These are phyloP conservation scores for Scedosporium aurantiacum DNA, from an alignment of 2,329 filamentous ascomycete species.

Conservation along the genomic window DNA sequence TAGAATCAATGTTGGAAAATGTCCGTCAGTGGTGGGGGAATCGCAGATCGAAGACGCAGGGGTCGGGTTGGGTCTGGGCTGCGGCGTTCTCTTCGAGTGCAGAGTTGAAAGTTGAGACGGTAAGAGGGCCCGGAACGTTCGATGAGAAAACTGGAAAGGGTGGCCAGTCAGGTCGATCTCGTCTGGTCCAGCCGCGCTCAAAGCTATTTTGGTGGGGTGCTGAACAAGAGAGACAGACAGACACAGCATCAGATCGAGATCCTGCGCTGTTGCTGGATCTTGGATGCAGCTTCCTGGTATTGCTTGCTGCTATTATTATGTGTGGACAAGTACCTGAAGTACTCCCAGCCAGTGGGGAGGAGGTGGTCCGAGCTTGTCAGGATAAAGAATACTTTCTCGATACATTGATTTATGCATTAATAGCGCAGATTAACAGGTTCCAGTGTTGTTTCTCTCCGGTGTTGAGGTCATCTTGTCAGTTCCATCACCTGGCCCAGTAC, in stretches of 20 bases:
- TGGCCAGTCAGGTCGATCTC: background rate
- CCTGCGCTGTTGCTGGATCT: background rate
- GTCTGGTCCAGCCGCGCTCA: background rate
- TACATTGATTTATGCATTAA: background rate
- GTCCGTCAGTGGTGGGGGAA: no score
- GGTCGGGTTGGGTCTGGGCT: no score
- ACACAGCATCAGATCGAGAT: background rate
- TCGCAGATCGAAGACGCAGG: no score
- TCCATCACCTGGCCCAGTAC: background rate
- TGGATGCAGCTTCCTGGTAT: background rate
- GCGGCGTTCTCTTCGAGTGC: background rate
- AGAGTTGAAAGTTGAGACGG: background rate
- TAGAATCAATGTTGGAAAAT: no score
- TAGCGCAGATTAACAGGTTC: background rate
- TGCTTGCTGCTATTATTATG: background rate
- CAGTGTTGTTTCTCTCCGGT: background rate
- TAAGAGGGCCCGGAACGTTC: background rate
- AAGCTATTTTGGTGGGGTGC: background rate
- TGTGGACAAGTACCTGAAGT: background rate
- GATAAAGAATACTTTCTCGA: background rate
- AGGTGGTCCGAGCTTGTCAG: background rate
- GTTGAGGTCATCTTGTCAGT: background rate
- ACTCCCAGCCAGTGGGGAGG: background rate
- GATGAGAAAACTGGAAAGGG: background rate
- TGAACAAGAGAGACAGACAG: background rate